Evolutionary conservation across 2,329 filamentous ascomycete species (phyloP).

Genomic region (Eutypella sp.): DNA sequence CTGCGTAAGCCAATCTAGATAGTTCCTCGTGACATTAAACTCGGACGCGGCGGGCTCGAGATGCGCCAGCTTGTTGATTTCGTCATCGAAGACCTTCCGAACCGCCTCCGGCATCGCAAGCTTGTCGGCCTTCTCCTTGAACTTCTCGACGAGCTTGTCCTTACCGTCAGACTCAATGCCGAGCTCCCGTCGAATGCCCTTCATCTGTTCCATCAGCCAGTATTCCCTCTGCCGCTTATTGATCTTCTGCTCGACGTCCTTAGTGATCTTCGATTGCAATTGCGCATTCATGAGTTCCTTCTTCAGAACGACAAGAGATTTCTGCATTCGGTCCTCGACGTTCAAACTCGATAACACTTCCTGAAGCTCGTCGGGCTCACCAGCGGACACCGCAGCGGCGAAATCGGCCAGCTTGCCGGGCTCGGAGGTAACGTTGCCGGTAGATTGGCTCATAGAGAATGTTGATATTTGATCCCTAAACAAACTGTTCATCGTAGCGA

Average conservation of each 20-base stretch:
- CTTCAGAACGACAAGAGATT: slow-evolving; percentile 87
- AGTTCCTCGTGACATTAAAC: slow-evolving; percentile 97
- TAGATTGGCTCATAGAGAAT: slow-evolving; percentile 91
- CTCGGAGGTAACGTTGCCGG: slow-evolving; percentile 91
- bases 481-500: slow-evolving; percentile 86
- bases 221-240: slow-evolving; percentile 96
- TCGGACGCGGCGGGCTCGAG: slow-evolving; percentile 94
- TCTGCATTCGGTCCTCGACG: slow-evolving; percentile 86
- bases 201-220: slow-evolving; percentile 99
- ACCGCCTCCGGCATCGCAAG: slow-evolving; percentile 96
- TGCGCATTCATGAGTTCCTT: slow-evolving; percentile 99
- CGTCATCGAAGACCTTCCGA: slow-evolving; percentile 96
- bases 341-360: slow-evolving; percentile 85
- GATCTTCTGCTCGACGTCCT: slow-evolving; percentile 96
- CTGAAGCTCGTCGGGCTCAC: slow-evolving; percentile 86
- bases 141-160: slow-evolving; percentile 95
- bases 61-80: slow-evolving; percentile 93
- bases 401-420: slow-evolving; percentile 95
- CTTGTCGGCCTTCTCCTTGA: slow-evolving; percentile 90
- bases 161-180: slow-evolving; percentile 97
- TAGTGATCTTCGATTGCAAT: slow-evolving; percentile 92
- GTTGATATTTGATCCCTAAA: slow-evolving; percentile 97
- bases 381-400: slow-evolving; percentile 91
- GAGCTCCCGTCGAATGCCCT: slow-evolving; percentile 90
- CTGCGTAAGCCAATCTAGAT: slow-evolving; percentile 97